Base-by-base conservation (phyloP, 2,329 filamentous ascomycete species). In the Madurella mycetomatis region DNA sequence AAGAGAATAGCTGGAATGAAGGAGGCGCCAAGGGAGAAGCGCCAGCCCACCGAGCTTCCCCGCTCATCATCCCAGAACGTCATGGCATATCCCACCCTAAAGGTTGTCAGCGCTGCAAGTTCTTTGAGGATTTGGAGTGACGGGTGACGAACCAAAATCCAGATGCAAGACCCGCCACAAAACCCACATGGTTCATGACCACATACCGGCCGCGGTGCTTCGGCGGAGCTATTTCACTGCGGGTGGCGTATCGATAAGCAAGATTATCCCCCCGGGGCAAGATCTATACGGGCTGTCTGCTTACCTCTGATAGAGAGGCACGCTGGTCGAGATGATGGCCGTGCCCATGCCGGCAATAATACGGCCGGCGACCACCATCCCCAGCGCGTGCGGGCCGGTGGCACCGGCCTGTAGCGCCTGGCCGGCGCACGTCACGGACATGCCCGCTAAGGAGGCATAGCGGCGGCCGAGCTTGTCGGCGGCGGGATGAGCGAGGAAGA, bases 141-240 rank as follows among this genome's bases (percentile, higher is more conserved):
- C 25, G 25, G 25, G 15, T 16, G 18, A 55, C 70, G 37, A 65
- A 82, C 80, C 80, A 83, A 53, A 83, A 80, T 0, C 80, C 80
- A 5, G 64, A 62, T 1, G 79, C 78, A 7, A 83, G 65, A 2
- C 81, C 81, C 2, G 73, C 72, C 19, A 83, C 75, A 54, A 84
- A 77, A 2, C 81, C 81, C 43, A 82, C 73, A 49, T 84, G 81
- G 60, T 83, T 83, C 66, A 83, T 72, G 9, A 82, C 79, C 1
- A 84, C 80, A 54, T 79, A 80, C 56, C 73, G 73, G 2, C 81
- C 81, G 8, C 81, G 72, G 53, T 81, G 70, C 12, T 70, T 72
- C 0, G 80, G 77, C 0, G 80, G 80, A 0, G 80, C 72, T 17
- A 83, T 73, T 63, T 83, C 80, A 61, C 79, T 82, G 37, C 5